Conservation (phyloP, 177 flowering plant genomes). For the Vitis hybrid region DNA sequence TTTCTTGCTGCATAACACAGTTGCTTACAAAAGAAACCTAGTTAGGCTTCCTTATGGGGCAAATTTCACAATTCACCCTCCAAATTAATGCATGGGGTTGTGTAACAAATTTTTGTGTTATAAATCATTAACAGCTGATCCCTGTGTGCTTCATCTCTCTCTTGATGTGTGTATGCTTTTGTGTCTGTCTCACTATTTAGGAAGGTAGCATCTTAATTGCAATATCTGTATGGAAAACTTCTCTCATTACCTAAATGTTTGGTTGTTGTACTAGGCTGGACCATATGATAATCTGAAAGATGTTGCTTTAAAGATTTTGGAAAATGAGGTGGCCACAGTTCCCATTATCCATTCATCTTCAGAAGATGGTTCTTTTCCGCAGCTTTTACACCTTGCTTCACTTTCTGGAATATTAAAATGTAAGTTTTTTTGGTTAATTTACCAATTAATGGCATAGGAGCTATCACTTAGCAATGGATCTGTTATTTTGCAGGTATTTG, state of each 20-base stretch:
- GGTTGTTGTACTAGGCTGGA: slow-evolving; percentile 58
- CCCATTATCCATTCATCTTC: slow-evolving; percentile 73
- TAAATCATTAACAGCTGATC: neutral
- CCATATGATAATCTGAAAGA: slow-evolving; percentile 85
- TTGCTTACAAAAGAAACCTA: too few species aligned
- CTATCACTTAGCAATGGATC: slow-evolving; percentile 14
- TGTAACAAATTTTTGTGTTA: neutral
- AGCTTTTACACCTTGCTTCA: slow-evolving; percentile 86
- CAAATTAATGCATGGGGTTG: neutral
- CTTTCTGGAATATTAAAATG: slow-evolving; percentile 89
- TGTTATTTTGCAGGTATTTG: slow-evolving; percentile 69
- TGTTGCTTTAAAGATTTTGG: slow-evolving; percentile 70
- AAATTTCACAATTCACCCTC: too few species aligned
- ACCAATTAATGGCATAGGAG: neutral
- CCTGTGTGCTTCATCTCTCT: neutral
- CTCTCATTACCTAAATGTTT: neutral
- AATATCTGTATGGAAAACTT: neutral
- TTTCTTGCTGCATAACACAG: too few species aligned
- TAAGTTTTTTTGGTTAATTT: slow-evolving; percentile 31
- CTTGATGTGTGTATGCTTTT: neutral
- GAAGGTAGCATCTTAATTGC: slow-evolving; percentile 2
- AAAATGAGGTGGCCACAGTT: slow-evolving; percentile 71
- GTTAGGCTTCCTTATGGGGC: neutral
- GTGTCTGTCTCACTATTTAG: neutral
- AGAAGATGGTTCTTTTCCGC: slow-evolving; percentile 77